Evolutionary conservation across 805 yeast species (phyloP).

Genomic region (Myxozyma neotropica): DNA sequence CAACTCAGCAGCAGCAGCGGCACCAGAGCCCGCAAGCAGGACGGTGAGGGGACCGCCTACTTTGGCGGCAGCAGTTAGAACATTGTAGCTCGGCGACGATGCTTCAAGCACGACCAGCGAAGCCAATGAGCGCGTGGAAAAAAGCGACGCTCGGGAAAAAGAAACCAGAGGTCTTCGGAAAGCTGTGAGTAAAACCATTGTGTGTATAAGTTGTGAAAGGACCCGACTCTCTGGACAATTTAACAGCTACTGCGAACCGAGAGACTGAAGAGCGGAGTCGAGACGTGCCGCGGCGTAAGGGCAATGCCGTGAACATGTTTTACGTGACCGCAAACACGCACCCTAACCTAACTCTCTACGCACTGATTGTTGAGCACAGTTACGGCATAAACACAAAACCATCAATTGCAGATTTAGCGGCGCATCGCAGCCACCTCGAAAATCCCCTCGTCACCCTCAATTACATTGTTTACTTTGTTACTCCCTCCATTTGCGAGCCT

Average conservation of each 20-base stretch:
- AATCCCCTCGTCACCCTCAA: conserved; percentile 14
- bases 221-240: background rate
- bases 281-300: background rate
- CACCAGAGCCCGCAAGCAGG: conserved; percentile 65
- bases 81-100: conserved; percentile 47
- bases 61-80: conserved; percentile 72
- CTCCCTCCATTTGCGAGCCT: conserved; percentile 1
- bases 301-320: background rate
- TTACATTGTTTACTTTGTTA: background rate
- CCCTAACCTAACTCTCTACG: no score
- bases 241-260: no score
- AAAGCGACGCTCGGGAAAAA: background rate
- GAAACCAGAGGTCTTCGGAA: background rate
- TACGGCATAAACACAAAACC: background rate
- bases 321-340: background rate
- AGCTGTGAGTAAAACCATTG: background rate
- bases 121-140: conserved; percentile 19
- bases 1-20: conserved; percentile 53
- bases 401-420: background rate
- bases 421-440: conserved; percentile 14
- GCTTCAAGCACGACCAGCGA: conserved; percentile 55
- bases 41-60: conserved; percentile 79
- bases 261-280: background rate
- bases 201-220: background rate
- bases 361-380: background rate